These are phyloP conservation scores for Phialophora chinensis DNA, from an alignment of 2,329 filamentous ascomycete genomes.

Conservation along the genomic window DNA sequence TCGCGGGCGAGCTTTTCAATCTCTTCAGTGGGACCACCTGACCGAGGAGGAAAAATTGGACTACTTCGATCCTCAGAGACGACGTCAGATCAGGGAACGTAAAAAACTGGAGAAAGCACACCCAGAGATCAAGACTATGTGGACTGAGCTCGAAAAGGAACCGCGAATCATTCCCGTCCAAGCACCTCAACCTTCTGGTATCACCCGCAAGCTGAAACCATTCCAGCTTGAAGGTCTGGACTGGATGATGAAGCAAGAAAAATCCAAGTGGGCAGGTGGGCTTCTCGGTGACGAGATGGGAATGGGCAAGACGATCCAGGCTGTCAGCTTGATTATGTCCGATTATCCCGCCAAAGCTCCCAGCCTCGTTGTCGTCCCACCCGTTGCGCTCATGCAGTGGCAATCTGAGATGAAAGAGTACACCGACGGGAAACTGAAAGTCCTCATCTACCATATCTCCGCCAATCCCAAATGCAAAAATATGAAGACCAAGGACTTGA, in stretches of 20 bases:
- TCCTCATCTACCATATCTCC: conserved; percentile 87
- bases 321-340: conserved; percentile 97
- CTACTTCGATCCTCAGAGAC: conserved; percentile 20
- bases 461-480: conserved; percentile 77
- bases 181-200: conserved; percentile 74
- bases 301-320: conserved; percentile 97
- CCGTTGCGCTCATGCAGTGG: conserved; percentile 96
- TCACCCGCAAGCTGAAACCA: conserved; percentile 83
- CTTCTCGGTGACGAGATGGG: conserved; percentile 98
- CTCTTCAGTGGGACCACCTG: conserved; percentile 9
- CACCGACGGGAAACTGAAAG: conserved; percentile 87
- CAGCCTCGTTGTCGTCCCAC: conserved; percentile 86
- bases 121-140: conserved; percentile 82
- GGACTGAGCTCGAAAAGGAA: conserved; percentile 73
- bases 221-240: conserved; percentile 93
- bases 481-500: conserved; percentile 74
- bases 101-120: conserved; percentile 75
- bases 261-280: conserved; percentile 83
- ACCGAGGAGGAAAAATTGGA: conserved; percentile 9
- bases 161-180: conserved; percentile 68
- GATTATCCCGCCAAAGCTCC: conserved; percentile 86
- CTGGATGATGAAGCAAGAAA: conserved; percentile 93
- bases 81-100: conserved; percentile 59
- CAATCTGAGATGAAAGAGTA: conserved; percentile 78
- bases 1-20: neutral